Percentiles rank a stretch among this genome's conserved stretches.
phyloP scores from a whole-genome alignment of 1,284 basidiomycete species.

The Fomitopsis palustris region DNA sequence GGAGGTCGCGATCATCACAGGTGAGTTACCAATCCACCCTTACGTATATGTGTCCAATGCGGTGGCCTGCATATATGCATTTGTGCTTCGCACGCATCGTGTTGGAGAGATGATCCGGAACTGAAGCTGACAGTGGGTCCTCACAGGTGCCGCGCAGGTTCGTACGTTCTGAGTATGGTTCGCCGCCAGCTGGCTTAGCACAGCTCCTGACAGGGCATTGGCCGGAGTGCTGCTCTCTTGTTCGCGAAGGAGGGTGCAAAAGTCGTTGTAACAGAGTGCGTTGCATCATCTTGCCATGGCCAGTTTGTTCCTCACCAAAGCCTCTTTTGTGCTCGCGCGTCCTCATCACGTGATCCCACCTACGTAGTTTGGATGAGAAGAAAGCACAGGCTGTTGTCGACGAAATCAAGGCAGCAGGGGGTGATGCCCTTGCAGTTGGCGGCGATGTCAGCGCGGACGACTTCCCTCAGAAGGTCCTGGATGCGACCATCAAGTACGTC shows the following conservation, averaged over 20 bases:
- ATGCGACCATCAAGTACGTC: slow-evolving; percentile 70
- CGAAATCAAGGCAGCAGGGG: slow-evolving; percentile 73
- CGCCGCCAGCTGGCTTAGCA: background rate
- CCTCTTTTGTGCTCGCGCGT: background rate
- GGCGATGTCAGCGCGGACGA: slow-evolving; percentile 81
- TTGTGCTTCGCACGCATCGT: background rate
- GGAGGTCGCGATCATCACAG: slow-evolving; percentile 85
- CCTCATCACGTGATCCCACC: slow-evolving; percentile 4
- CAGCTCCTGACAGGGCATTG: slow-evolving; percentile 59
- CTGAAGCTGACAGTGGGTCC: background rate
- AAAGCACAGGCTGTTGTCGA: slow-evolving; percentile 64
- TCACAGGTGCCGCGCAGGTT: slow-evolving; percentile 71
- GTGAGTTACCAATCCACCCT: slow-evolving; percentile 31
- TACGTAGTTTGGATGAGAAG: slow-evolving; percentile 58
- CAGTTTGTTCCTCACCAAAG: background rate
- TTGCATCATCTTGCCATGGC: slow-evolving; percentile 6
- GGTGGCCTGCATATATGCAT: background rate
- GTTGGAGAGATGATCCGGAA: background rate
- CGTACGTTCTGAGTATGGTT: slow-evolving; percentile 8
- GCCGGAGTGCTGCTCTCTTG: slow-evolving; percentile 67
- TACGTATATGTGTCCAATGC: background rate
- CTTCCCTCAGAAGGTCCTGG: slow-evolving; percentile 77
- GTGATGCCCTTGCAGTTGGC: slow-evolving; percentile 67
- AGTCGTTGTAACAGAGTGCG: slow-evolving; percentile 80
- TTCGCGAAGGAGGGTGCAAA: slow-evolving; percentile 87